phyloP scores from a whole-genome alignment of 108 stramenopile genomes.

The Craspedostauros australis region DNA sequence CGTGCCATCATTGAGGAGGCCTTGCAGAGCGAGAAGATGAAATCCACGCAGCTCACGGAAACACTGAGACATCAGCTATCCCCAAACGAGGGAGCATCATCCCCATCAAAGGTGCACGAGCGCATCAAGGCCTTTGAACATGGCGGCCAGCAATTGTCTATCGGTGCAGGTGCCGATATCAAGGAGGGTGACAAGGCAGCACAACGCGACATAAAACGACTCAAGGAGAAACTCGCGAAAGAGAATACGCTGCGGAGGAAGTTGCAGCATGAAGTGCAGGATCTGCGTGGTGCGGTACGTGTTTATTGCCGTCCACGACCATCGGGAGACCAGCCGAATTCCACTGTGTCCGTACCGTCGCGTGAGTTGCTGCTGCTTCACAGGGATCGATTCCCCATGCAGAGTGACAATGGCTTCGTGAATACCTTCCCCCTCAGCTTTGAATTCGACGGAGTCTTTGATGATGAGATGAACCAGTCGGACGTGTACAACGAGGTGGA shows the following conservation, averaged over 20 bases:
- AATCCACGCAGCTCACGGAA: slow-evolving; percentile 25
- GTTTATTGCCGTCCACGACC: slow-evolving; percentile 68
- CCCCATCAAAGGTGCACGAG: not conserved
- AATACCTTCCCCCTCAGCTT: slow-evolving; percentile 52
- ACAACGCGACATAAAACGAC: slow-evolving; percentile 38
- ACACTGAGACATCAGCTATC: no score
- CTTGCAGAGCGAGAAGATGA: slow-evolving; percentile 48
- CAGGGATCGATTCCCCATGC: slow-evolving; percentile 14
- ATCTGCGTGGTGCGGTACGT: slow-evolving; percentile 69
- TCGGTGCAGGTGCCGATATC: no score
- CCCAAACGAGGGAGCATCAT: not conserved
- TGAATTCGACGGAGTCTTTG: slow-evolving; percentile 89
- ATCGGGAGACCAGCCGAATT: not conserved
- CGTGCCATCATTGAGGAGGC: slow-evolving; percentile 57
- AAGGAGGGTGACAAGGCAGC: no score
- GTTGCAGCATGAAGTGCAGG: slow-evolving; percentile 69
- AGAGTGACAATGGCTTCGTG: not conserved
- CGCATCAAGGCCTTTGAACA: not conserved
- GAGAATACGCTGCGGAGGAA: slow-evolving; percentile 68
- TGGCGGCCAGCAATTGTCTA: not conserved
- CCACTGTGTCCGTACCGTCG: slow-evolving; percentile 45
- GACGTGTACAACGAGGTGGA: slow-evolving; percentile 90
- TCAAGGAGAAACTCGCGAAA: slow-evolving; percentile 63
- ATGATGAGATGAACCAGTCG: slow-evolving; percentile 47
- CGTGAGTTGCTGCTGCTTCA: slow-evolving; percentile 63